phyloP scores from a whole-genome alignment of 106 monocot species.

The Dendrobium catenatum region DNA sequence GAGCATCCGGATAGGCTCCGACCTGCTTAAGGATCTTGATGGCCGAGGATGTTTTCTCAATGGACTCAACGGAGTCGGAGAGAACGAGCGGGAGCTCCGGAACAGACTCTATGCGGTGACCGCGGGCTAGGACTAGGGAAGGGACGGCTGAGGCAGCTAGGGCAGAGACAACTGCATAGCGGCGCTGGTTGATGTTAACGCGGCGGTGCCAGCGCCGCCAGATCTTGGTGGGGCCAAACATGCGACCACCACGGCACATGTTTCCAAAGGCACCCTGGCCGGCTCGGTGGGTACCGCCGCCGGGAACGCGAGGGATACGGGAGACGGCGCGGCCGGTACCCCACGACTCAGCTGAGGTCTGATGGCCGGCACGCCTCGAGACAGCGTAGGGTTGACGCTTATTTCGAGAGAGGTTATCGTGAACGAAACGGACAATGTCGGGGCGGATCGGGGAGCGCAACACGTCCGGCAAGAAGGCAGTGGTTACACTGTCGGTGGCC shows the following conservation, averaged over 20 bases:
- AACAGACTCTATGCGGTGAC: constrained; percentile 54
- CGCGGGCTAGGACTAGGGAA: constrained; percentile 45
- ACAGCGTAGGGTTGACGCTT: constrained; percentile 61
- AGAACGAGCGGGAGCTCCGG: constrained; percentile 63
- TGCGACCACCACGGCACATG: constrained; percentile 70
- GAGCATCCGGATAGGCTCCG: constrained; percentile 58
- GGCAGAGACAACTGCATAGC: constrained; percentile 45
- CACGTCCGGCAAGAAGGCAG: constrained; percentile 57
- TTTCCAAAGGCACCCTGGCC: constrained; percentile 72
- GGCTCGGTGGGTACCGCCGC: constrained; percentile 79
- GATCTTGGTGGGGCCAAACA: constrained; percentile 88
- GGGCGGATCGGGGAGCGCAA: constrained; percentile 58
- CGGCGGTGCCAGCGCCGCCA: constrained; percentile 75
- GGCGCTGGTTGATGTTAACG: constrained; percentile 37
- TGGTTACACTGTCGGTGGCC: constrained; percentile 8
- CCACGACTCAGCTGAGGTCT: constrained; percentile 89
- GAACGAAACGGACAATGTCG: constrained; percentile 48
- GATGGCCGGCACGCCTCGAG: constrained; percentile 63
- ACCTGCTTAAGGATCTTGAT: constrained; percentile 68
- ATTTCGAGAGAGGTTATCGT: constrained; percentile 37
- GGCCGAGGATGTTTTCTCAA: constrained; percentile 64
- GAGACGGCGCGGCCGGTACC: constrained; percentile 85
- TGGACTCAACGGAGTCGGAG: constrained; percentile 52
- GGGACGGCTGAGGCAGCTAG: constrained; percentile 55
- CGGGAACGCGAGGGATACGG: constrained; percentile 79